Evolutionary conservation across 768 basidiomycete species (phyloP), one percentile per base, ranked within the genome.

Genomic region (Hypsizygus marmoreus): DNA sequence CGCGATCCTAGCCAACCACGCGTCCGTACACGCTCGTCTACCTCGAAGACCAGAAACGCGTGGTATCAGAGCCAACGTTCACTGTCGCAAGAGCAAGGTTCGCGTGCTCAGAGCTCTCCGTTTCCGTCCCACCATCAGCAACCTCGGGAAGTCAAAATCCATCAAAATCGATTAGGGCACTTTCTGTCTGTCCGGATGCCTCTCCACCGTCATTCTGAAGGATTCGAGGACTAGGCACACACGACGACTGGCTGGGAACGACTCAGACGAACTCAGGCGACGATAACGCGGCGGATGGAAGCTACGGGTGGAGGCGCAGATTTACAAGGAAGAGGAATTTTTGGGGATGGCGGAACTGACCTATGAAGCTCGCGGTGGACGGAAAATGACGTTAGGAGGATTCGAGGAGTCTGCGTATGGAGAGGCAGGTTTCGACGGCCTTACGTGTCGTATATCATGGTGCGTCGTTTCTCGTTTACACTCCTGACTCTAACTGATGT

Each of bases 281-380:
- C 68, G 90, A 92, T 74, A 93, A 97, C 94, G 13, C 74, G 93
- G 35, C 95, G 94, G 93, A 93, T 95, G 90, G 93, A 48, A 85
- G 82, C 60, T 91, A 95, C 58, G 91, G 92, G 12, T 95, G 94
- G 93, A 86, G 77, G 89, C 95, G 24, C 91, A 92, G 62, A 81
- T 80, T 62, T 92, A 87, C 72, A 81, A 79, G 62, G 88, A 91
- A 68, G 86, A 83, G 12, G 92, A 95, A 68, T 71, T 95, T 11
- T 70, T 93, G 49, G 88, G 84, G 62, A 95, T 91, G 40, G 95
- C 95, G 93, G 95, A 95, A 68, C 91, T 91, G 20, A 91, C 95
- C 69, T 95, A 92, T 93, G 95, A 64, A 92, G 94, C 9, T 68
- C 95, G 42, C 73, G 93, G 51, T 95, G 92, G 93, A 95, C 92